Percentiles rank a stretch among this genome's conserved stretches.
Conservation (phyloP, 306 rosid species). For the Vachellia collinsii region DNA sequence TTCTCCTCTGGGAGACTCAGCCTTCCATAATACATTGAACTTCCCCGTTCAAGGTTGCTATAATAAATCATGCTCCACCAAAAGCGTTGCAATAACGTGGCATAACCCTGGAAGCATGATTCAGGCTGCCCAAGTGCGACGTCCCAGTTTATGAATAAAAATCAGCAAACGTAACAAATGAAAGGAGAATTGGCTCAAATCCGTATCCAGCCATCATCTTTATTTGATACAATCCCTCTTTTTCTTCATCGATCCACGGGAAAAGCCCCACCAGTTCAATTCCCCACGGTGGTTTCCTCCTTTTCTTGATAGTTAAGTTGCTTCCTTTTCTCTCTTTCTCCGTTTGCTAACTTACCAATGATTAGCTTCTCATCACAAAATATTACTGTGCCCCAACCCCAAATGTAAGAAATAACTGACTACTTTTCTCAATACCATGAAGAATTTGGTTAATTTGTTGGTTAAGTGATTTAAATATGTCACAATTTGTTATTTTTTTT, state of each 20-base stretch:
- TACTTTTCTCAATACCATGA: background rate
- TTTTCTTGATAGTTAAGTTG: constrained; percentile 1
- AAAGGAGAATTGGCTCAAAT: background rate
- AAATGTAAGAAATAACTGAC: too few species aligned
- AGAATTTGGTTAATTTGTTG: background rate
- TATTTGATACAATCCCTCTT: background rate
- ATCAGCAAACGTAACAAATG: background rate
- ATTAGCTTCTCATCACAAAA: background rate
- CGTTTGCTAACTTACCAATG: too few species aligned
- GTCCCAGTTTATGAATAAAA: background rate
- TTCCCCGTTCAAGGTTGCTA: background rate
- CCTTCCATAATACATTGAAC: background rate
- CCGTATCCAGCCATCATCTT: background rate
- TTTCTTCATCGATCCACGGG: background rate
- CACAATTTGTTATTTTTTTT: background rate
- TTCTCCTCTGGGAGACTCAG: background rate
- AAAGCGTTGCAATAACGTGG: background rate
- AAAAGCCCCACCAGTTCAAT: background rate
- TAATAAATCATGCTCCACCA: background rate
- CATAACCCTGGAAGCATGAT: background rate
- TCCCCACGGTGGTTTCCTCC: background rate
- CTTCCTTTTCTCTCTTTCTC: background rate
- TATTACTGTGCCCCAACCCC: background rate
- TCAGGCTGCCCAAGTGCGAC: background rate
- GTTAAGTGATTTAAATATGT: background rate